phyloP scores from a whole-genome alignment of 257 asterid genomes.

The Coffea eugenioides region DNA sequence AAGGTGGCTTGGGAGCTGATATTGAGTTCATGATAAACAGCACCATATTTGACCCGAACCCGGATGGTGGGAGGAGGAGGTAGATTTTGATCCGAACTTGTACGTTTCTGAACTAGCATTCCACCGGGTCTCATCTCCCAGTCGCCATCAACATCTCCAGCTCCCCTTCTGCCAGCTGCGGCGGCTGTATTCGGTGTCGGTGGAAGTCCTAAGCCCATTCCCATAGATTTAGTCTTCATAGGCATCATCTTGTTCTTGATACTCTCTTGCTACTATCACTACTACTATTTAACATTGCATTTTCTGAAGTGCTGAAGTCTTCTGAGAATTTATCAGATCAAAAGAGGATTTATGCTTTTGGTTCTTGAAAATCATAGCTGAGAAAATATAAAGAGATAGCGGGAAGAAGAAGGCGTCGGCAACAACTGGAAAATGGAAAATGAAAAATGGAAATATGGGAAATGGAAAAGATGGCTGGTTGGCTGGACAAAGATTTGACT shows the following conservation, averaged over 20 bases:
- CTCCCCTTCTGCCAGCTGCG: slow-evolving; percentile 27
- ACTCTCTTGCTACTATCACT: not conserved
- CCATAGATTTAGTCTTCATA: slow-evolving; percentile 42
- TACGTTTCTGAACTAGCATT: slow-evolving; percentile 85
- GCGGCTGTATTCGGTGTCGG: slow-evolving; percentile 17
- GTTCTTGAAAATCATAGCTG: not conserved
- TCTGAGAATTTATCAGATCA: not conserved
- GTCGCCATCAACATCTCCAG: slow-evolving; percentile 30
- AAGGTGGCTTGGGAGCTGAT: slow-evolving; percentile 77
- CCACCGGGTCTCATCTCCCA: slow-evolving; percentile 94
- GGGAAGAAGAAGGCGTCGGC: not conserved
- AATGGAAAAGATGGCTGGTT: no score
- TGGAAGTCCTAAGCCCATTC: slow-evolving; percentile 14
- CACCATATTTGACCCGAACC: slow-evolving; percentile 76
- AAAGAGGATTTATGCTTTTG: not conserved
- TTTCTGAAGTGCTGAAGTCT: not conserved
- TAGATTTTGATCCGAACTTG: slow-evolving; percentile 46
- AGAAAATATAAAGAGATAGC: slow-evolving; percentile 5
- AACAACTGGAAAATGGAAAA: not conserved
- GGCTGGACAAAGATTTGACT: slow-evolving; percentile 7
- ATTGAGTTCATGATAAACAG: slow-evolving; percentile 63
- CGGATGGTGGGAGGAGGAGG: slow-evolving; percentile 75
- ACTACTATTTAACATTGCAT: not conserved
- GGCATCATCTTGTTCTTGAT: slow-evolving; percentile 54
- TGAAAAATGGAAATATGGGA: no score